These are phyloP conservation scores for Peniophora sp. DNA, from an alignment of 1,284 basidiomycete genomes.

Conservation along the genomic window DNA sequence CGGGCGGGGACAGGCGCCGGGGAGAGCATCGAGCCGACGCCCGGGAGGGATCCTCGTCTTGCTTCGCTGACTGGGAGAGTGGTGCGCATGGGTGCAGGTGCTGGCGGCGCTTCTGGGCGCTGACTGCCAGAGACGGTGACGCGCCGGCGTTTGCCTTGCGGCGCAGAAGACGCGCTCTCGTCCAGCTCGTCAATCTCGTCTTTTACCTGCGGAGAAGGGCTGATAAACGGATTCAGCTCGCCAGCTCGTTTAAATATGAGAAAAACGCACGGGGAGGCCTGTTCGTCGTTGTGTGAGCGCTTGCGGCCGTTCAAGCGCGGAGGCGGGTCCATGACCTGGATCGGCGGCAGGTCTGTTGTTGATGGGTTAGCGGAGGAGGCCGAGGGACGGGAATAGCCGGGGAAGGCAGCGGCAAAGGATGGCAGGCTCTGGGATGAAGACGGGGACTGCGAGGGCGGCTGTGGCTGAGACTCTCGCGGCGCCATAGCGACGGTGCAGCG, in stretches of 20 bases:
- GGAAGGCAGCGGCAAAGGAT: conserved; percentile 68
- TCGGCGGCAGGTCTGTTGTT: conserved; percentile 61
- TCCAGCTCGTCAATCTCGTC: conserved; percentile 51
- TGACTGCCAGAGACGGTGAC: conserved; percentile 62
- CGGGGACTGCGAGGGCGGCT: conserved; percentile 1
- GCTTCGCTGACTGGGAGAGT: conserved; percentile 15
- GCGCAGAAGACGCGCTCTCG: conserved; percentile 20
- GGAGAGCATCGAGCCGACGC: conserved; percentile 14
- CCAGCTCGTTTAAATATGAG: conserved; percentile 17
- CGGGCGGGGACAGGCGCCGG: conserved; percentile 18
- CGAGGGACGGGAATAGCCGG: conserved; percentile 29
- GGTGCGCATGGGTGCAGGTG: conserved; percentile 16
- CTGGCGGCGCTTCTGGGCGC: conserved; percentile 29
- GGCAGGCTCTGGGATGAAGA: conserved; percentile 48
- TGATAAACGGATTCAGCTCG: conserved; percentile 32
- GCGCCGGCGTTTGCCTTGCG: conserved; percentile 54
- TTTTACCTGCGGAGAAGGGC: conserved; percentile 39
- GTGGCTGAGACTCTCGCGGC: neutral
- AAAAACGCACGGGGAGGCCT: conserved; percentile 13
- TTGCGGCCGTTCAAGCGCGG: conserved; percentile 28
- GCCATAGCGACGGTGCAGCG: neutral
- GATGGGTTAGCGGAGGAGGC: conserved; percentile 39
- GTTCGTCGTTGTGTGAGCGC: conserved; percentile 32
- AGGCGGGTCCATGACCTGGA: conserved; percentile 29
- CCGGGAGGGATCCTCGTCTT: conserved; percentile 26